A percentile compares a stretch with the other conserved stretches of the same genome.
These are phyloP conservation scores for Lactarius hengduanensis DNA, from an alignment of 768 basidiomycete genomes.

Conservation along the genomic window DNA sequence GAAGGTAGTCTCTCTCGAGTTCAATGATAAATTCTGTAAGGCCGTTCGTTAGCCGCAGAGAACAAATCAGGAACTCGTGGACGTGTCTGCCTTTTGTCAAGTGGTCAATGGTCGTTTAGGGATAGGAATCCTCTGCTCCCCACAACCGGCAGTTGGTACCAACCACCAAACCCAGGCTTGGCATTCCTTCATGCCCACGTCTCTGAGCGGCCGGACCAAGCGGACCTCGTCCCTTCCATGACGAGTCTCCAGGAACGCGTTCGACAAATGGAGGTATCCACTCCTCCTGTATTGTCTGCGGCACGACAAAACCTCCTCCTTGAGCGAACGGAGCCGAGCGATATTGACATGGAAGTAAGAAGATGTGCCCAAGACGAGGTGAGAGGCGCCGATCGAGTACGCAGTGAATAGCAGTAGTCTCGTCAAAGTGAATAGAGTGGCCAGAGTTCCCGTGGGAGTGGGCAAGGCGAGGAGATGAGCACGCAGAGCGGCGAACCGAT, in stretches of 20 bases:
- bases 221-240: conserved; percentile 39
- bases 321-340: conserved; percentile 73
- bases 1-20: conserved; percentile 79
- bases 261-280: conserved; percentile 45
- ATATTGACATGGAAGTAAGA: conserved; percentile 73
- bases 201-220: conserved; percentile 65
- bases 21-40: conserved; percentile 72
- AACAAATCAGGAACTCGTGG: background rate
- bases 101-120: conserved; percentile 56
- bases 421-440: conserved; percentile 55
- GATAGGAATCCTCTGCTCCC: conserved; percentile 46
- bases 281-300: conserved; percentile 68
- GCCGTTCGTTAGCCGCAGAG: background rate
- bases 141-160: conserved; percentile 55
- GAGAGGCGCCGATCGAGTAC: conserved; percentile 56
- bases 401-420: conserved; percentile 74
- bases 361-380: conserved; percentile 75
- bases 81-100: conserved; percentile 60
- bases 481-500: conserved; percentile 39
- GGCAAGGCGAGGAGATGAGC: conserved; percentile 65
- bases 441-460: conserved; percentile 66
- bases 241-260: conserved; percentile 18
- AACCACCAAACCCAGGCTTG: conserved; percentile 81
- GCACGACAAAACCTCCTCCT: conserved; percentile 71
- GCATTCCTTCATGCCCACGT: conserved; percentile 78